A percentile compares a stretch with the other conserved stretches of the same genome.
These are phyloP conservation scores for Pichia sp. DNA, from an alignment of 1,139 yeast genomes.

Conservation along the genomic window DNA sequence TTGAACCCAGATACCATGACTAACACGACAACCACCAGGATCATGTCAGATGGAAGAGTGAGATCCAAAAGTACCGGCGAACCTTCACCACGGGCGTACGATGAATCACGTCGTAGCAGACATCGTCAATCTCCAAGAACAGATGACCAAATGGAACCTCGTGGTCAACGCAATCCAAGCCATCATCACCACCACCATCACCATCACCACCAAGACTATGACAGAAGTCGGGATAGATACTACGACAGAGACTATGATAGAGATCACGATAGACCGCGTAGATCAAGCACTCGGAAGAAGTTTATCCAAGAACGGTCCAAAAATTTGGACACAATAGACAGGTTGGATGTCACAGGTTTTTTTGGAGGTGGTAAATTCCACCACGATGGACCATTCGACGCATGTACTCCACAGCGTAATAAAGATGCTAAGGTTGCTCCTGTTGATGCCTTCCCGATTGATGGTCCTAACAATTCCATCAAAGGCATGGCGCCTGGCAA, in stretches of 20 bases:
- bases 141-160: constrained; percentile 2
- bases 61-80: constrained; percentile 32
- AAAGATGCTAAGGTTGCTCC: constrained; percentile 80
- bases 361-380: constrained; percentile 94
- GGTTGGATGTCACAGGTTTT: constrained; percentile 89
- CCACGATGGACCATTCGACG: constrained; percentile 98
- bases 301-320: constrained; percentile 38
- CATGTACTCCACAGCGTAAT: constrained; percentile 95
- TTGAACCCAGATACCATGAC: constrained; percentile 23
- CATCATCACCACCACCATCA: constrained; percentile 7
- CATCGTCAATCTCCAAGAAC: neutral
- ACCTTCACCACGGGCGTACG: constrained; percentile 7
- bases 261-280: constrained; percentile 17
- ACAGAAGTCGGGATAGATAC: constrained; percentile 10
- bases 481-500: constrained; percentile 51
- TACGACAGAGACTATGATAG: constrained; percentile 2
- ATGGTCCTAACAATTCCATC: constrained; percentile 88
- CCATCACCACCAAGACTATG: constrained; percentile 6
- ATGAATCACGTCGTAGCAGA: constrained; percentile 3
- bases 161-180: constrained; percentile 5
- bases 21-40: constrained; percentile 25
- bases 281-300: constrained; percentile 22
- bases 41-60: constrained; percentile 28
- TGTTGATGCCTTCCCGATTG: constrained; percentile 89
- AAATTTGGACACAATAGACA: constrained; percentile 86